These are phyloP conservation scores for Saccharomyces hybrid DNA, from an alignment of 1,139 yeast species.

Conservation along the genomic window DNA sequence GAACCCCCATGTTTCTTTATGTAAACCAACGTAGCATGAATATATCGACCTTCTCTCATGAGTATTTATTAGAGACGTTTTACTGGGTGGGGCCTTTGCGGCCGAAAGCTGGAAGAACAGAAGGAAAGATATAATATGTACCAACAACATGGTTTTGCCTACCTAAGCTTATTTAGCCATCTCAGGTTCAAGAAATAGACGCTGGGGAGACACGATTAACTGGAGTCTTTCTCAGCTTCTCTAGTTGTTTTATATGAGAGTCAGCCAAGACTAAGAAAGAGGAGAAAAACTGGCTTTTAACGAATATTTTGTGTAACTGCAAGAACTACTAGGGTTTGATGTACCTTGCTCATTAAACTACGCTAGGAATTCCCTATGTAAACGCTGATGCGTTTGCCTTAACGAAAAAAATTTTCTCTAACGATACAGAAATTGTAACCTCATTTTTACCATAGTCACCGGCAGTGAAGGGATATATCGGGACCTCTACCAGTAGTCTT, in stretches of 20 bases:
- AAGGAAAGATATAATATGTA: neutral
- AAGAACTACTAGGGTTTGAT: neutral
- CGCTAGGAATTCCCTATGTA: neutral
- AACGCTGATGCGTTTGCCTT: neutral
- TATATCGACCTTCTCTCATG: neutral
- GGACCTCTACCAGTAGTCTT: neutral
- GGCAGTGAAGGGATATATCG: neutral
- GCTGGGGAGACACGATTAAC: neutral
- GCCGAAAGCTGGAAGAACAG: neutral
- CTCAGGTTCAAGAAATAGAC: neutral
- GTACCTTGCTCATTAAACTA: neutral
- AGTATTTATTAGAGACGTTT: neutral
- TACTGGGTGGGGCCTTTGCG: neutral
- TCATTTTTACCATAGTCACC: neutral
- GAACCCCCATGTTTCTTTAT: neutral
- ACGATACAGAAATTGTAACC: neutral
- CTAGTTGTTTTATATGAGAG: neutral
- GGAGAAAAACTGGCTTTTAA: neutral
- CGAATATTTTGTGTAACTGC: neutral
- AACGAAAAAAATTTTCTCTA: neutral
- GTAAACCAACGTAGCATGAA: neutral
- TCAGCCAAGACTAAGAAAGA: neutral
- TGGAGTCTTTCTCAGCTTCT: neutral
- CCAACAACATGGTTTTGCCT: neutral
- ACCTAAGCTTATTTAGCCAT: neutral